Evolutionary conservation across 805 yeast genomes (phyloP), one percentile per base, ranked within the genome.

Genomic region (Zygosaccharomyces bailii): DNA sequence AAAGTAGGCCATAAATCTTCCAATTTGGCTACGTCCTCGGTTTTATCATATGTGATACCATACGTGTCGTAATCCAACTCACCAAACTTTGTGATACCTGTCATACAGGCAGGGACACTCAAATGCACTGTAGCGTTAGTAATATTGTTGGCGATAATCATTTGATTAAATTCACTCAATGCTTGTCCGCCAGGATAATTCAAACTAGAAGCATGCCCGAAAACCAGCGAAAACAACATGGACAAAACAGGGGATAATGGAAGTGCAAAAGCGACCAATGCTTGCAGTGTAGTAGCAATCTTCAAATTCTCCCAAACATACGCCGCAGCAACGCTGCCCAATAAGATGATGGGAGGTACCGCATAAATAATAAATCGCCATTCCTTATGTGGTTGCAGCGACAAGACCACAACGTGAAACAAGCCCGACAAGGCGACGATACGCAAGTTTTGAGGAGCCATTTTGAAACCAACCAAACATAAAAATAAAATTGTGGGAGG

Each of bases 121-220:
- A 87, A 66, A 62, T 90, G 96, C 7, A 90, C 79, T 0, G 71
- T 63, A 6, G 49, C 51, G 11, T 59, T 46, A 10, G 59, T 54
- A 3, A 61, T 48, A 19, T 59, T 55, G 19, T 57, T 56, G 4
- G 48, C 41, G 6, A 66, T 41, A 19, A 76, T 54, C 33, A 68
- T 59, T 7, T 69, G 54, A 55, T 87, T 84, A 46, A 85, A 72
- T 17, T 57, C 56, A 11, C 59, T 48, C 25, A 89, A 65, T 0
- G 96, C 96, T 1, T 66, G 72, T 0, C 96, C 97, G 9, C 97
- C 97, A 2, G 96, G 96, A 59, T 91, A 91, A 62, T 91, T 91
- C 61, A 69, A 69, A 39, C 84, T 73, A 0, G 96, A 87, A 4
- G 80, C 71, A 37, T 72, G 74, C 0, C 82, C 76, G 72, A 80